A percentile compares a stretch with the other conserved stretches of the same genome.
These are phyloP conservation scores for Curvularia hawaiiensis DNA, from an alignment of 2,329 filamentous ascomycete genomes.

Conservation along the genomic window DNA sequence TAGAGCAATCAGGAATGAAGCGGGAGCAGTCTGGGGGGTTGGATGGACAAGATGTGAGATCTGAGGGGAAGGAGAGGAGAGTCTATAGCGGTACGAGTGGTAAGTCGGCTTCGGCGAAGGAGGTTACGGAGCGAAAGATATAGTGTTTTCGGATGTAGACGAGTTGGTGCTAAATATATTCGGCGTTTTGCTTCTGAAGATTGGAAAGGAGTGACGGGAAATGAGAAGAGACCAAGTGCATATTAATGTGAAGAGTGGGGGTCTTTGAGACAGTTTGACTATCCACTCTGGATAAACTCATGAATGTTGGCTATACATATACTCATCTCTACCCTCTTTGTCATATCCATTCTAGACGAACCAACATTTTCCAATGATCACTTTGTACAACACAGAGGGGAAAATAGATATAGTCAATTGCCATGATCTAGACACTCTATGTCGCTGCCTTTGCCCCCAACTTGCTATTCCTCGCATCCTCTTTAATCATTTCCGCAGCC, in stretches of 20 bases:
- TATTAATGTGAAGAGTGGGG: not conserved
- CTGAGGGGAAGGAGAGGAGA: not conserved
- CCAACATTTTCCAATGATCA: not conserved
- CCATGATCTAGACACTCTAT: not conserved
- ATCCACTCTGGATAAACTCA: not conserved
- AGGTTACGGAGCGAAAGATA: slow-evolving; percentile 5
- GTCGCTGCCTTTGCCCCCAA: not conserved
- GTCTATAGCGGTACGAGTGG: slow-evolving; percentile 1
- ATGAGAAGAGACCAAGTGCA: not conserved
- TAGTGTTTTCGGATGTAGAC: slow-evolving; percentile 2
- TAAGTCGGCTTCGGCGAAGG: not conserved
- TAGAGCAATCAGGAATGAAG: not conserved
- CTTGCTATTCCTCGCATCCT: slow-evolving; percentile 16
- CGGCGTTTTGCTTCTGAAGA: not conserved
- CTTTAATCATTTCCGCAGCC: slow-evolving; percentile 41
- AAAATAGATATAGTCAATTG: not conserved
- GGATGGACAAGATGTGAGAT: not conserved
- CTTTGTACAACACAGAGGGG: not conserved
- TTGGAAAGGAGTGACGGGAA: not conserved
- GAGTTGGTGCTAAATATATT: no score
- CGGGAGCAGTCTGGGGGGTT: not conserved
- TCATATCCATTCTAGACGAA: not conserved
- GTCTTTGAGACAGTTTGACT: not conserved
- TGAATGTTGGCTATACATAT: not conserved
- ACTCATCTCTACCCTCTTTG: not conserved